Percentiles rank a stretch among this genome's conserved stretches.
phyloP scores from a whole-genome alignment of 352 stramenopile genomes.

The Pythium rhizo-oryzae region DNA sequence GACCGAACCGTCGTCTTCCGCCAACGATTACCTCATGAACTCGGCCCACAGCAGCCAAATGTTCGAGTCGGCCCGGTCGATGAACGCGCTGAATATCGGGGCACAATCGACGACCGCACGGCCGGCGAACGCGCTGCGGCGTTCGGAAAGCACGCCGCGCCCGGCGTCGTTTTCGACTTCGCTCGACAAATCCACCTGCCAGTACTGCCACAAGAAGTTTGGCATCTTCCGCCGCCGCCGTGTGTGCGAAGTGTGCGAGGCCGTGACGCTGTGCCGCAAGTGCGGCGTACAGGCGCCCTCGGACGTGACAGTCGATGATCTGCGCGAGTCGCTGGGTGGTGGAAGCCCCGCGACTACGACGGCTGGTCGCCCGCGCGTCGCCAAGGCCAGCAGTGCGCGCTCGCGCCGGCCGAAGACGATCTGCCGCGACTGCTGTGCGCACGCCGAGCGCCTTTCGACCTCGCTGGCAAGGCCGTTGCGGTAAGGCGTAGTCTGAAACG shows the following conservation, averaged over 20 bases:
- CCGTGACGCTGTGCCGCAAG: constrained; percentile 55
- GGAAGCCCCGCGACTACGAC: background rate
- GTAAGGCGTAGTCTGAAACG: background rate
- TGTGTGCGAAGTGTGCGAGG: constrained; percentile 63
- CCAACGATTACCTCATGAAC: constrained; percentile 6
- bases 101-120: background rate
- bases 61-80: constrained; percentile 9
- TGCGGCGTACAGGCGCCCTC: constrained; percentile 52
- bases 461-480: constrained; percentile 17
- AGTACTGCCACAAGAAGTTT: constrained; percentile 65
- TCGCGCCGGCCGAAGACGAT: constrained; percentile 33
- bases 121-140: background rate
- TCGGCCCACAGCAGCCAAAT: constrained; percentile 7
- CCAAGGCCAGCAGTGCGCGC: constrained; percentile 27
- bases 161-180: constrained; percentile 12
- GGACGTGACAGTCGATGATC: constrained; percentile 41
- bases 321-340: constrained; percentile 31
- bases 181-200: constrained; percentile 31
- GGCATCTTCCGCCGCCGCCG: constrained; percentile 58
- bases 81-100: background rate
- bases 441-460: constrained; percentile 52
- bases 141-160: background rate
- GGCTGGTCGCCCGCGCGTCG: background rate
- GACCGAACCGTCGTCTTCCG: constrained; percentile 18
- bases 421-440: constrained; percentile 43